These are phyloP conservation scores for Trichoderma cornu-damae DNA, from an alignment of 2,329 filamentous ascomycete genomes.

Conservation along the genomic window DNA sequence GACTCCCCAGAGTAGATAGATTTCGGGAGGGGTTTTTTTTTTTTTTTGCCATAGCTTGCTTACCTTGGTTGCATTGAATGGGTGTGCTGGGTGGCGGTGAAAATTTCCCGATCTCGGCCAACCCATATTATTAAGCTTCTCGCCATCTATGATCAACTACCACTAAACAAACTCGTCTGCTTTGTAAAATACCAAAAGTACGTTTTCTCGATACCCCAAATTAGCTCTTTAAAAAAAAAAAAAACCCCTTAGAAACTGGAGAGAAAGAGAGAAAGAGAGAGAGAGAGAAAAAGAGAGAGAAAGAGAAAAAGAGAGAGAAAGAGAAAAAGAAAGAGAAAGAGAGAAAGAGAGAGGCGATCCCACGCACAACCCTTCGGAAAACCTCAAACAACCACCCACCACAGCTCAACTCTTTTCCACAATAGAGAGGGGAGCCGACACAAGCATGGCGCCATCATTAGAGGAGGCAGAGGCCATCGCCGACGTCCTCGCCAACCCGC, in stretches of 20 bases:
- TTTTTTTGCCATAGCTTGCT: too few relatives aligned
- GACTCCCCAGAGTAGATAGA: too few relatives aligned
- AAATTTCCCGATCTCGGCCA: conserved; percentile 12
- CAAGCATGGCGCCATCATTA: conserved; percentile 73
- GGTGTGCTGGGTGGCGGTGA: neutral
- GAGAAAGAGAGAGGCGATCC: neutral
- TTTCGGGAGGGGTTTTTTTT: too few relatives aligned
- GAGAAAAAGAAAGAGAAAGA: neutral
- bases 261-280: too few relatives aligned
- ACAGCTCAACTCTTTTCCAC: neutral
- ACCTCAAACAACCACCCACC: neutral
- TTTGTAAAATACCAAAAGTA: neutral
- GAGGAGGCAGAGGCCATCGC: conserved; percentile 63
- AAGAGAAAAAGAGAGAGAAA: too few relatives aligned
- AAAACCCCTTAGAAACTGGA: too few relatives aligned
- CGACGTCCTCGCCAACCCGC: conserved; percentile 68
- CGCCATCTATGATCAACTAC: neutral
- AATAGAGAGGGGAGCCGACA: neutral
- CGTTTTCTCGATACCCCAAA: neutral
- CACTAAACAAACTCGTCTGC: neutral
- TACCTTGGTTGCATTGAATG: too few relatives aligned
- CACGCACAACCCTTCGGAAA: too few relatives aligned
- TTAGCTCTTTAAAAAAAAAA: too few relatives aligned
- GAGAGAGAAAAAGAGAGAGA: too few relatives aligned
- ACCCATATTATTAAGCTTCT: conserved; percentile 23